Evolutionary conservation across 768 basidiomycete species (phyloP), one percentile per base, ranked within the genome.

Genomic region (Pholiota conissans): DNA sequence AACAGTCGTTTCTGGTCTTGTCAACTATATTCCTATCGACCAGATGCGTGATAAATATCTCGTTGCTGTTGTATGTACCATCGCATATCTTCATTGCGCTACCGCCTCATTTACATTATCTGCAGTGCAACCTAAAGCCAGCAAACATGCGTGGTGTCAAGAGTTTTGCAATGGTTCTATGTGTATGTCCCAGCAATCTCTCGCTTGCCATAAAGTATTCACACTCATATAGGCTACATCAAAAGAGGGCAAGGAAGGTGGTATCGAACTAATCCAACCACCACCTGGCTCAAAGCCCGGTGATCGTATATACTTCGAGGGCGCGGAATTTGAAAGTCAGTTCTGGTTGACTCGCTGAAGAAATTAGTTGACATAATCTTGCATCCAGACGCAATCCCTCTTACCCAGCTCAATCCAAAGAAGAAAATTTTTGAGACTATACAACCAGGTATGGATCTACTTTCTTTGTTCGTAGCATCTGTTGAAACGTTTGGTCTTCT

Each of bases 401-500:
- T 96, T 22, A 67, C 89, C 6, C 93, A 95, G 66, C 79, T 99
- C 56, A 98, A 98, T 73, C 97, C 97, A 11, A 99, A 98, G 77
- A 98, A 97, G 79, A 99, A 98, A 77, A 91, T 98, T 29, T 99
- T 98, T 66, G 97, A 99, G 76, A 89, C 95, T 0, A 85, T 99
- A 49, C 97, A 97, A 69, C 94, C 95, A 50, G 90, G 93, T 88
- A 63, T 45, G 67, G n/a, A n/a, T n/a, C 54, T 13, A 28, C 24
- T 9, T 6, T 39, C 1, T 2, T 49, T 52, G 47, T 28, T 30
- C 52, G n/a, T 55, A 39, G 16, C 6, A 18, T 35, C 11, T 32
- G 18, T 40, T n/a, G 11, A 24, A 35, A 30, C 28, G 53, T 32
- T 46, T 62, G 22, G 29, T 10, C 34, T 20, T 28, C 49, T 45